phyloP scores from a whole-genome alignment of 257 asterid genomes.

The Nicotiana noctiflora region DNA sequence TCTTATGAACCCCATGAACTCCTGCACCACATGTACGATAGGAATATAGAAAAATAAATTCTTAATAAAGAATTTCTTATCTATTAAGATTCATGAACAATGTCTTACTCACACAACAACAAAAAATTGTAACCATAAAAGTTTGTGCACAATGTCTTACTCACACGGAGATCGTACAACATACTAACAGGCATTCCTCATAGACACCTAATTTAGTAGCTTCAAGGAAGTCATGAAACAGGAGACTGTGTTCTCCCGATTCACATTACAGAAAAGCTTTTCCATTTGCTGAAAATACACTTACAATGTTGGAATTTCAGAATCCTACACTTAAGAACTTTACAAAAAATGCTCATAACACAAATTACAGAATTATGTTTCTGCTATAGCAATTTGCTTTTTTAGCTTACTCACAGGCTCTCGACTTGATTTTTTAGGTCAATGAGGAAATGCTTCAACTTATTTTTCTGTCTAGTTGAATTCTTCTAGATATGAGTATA shows the following conservation, averaged over 20 bases:
- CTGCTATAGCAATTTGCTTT: background rate
- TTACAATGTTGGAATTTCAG: background rate
- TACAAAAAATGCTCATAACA: background rate
- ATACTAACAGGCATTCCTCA: background rate
- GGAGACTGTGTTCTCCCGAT: background rate
- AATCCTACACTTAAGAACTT: background rate
- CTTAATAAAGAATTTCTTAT: background rate
- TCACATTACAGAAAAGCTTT: background rate
- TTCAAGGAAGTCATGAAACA: background rate
- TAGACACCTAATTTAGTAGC: background rate
- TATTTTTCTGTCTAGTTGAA: background rate
- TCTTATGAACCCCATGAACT: conserved; percentile 59
- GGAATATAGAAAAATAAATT: background rate
- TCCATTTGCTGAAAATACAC: background rate
- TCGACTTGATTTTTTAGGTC: background rate
- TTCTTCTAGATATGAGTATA: background rate
- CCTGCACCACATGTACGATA: conserved; percentile 38
- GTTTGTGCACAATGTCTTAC: background rate
- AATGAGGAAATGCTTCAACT: background rate
- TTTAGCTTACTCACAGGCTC: background rate
- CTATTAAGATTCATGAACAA: background rate
- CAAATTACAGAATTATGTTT: background rate
- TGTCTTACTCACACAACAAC: background rate
- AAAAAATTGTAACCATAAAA: background rate
- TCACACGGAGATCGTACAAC: background rate